A percentile compares a stretch with the other conserved stretches of the same genome.
Evolutionary conservation across 305 asterid species (phyloP).

Genomic region (Solanum hybrid): DNA sequence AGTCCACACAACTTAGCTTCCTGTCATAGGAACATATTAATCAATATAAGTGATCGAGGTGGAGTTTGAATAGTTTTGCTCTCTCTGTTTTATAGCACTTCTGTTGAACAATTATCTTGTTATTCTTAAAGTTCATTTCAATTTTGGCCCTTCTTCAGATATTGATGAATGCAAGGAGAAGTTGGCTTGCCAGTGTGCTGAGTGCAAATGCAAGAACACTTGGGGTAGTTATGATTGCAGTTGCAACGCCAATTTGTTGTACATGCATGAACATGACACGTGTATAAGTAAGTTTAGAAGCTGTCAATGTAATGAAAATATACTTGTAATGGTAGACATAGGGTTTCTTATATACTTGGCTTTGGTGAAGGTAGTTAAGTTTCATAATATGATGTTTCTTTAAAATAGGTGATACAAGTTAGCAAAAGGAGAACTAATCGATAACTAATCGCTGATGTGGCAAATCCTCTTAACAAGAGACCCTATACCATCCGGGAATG

Average conservation of each 20-base stretch:
- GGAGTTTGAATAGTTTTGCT: not conserved
- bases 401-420: not conserved
- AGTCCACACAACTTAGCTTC: not conserved
- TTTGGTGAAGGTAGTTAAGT: not conserved
- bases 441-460: too few relatives aligned
- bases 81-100: not conserved
- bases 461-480: too few relatives aligned
- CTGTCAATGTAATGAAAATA: not conserved
- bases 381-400: not conserved
- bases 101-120: not conserved
- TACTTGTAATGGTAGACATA: not conserved
- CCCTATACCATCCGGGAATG: too few relatives aligned
- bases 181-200: constrained; percentile 75
- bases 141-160: constrained; percentile 33
- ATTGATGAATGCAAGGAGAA: constrained; percentile 85
- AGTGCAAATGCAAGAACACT: constrained; percentile 91
- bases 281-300: constrained; percentile 55
- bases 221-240: constrained; percentile 96
- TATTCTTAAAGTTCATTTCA: constrained; percentile 11
- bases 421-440: too few relatives aligned
- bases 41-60: not conserved
- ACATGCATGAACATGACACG: constrained; percentile 86
- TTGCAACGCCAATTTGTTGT: constrained; percentile 60
- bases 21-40: not conserved
- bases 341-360: not conserved